These are phyloP conservation scores for Flaveria robusta DNA, from an alignment of 129 eudicot genomes.

Conservation along the genomic window DNA sequence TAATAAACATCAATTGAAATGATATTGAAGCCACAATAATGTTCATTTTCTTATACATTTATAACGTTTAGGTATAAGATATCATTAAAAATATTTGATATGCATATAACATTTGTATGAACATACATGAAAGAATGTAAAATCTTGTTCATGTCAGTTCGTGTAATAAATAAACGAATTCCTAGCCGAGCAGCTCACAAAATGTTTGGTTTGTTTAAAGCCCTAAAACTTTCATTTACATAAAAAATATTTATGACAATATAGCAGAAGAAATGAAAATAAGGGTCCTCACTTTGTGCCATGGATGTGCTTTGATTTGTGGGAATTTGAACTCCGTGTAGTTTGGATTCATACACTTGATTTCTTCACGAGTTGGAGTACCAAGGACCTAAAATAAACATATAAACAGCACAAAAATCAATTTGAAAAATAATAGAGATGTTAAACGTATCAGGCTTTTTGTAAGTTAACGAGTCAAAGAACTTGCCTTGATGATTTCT, in stretches of 20 bases:
- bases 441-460: background rate
- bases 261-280: conserved; percentile 1
- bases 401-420: background rate
- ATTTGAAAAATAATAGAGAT: background rate
- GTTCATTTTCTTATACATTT: no score
- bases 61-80: no score
- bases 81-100: no score
- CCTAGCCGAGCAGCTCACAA: no score
- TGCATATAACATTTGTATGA: no score
- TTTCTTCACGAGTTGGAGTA: conserved; percentile 78
- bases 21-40: no score
- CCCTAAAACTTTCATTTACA: background rate
- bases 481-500: conserved; percentile 62
- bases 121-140: no score
- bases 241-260: background rate
- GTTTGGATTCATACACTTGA: conserved; percentile 75
- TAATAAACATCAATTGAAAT: background rate
- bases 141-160: background rate
- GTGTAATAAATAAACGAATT: no score
- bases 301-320: conserved; percentile 64
- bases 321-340: conserved; percentile 73
- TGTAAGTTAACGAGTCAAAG: background rate
- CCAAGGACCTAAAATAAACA: conserved; percentile 55
- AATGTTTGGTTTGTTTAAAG: no score
- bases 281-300: conserved; percentile 60